A percentile compares a stretch with the other conserved stretches of the same genome.
Evolutionary conservation across 2,329 filamentous ascomycete genomes (phyloP).

Genomic region (Sphaerulina musiva): DNA sequence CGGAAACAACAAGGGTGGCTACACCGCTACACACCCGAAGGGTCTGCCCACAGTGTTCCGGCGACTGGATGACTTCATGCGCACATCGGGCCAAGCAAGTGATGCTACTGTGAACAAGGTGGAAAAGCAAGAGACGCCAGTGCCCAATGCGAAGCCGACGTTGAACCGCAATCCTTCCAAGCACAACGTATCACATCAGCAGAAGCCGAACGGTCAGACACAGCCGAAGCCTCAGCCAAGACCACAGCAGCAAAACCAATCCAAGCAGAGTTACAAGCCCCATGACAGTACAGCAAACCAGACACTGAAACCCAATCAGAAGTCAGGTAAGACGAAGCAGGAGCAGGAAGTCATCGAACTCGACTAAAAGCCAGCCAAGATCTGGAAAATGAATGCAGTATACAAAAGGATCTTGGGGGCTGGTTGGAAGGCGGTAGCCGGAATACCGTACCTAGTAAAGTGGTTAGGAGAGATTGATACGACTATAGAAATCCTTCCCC

Average conservation of each 20-base stretch:
- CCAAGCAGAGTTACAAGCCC: background rate
- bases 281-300: conserved; percentile 2
- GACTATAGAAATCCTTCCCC: no score
- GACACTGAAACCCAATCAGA: conserved; percentile 1
- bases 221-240: conserved; percentile 3
- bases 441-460: no score
- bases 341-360: conserved; percentile 29
- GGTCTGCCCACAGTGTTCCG: conserved; percentile 28
- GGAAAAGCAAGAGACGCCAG: conserved; percentile 4
- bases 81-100: conserved; percentile 22
- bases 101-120: conserved; percentile 5
- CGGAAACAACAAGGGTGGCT: conserved; percentile 9
- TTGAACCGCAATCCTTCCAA: conserved; percentile 1
- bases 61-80: conserved; percentile 36
- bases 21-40: background rate
- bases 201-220: conserved; percentile 3
- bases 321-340: conserved; percentile 15
- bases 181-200: conserved; percentile 3
- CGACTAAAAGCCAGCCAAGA: conserved; percentile 18
- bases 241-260: background rate
- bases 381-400: background rate
- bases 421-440: no score
- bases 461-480: no score
- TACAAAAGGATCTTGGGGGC: background rate
- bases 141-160: background rate